phyloP scores from a whole-genome alignment of 106 monocot species.

The Cymbidium sinense region DNA sequence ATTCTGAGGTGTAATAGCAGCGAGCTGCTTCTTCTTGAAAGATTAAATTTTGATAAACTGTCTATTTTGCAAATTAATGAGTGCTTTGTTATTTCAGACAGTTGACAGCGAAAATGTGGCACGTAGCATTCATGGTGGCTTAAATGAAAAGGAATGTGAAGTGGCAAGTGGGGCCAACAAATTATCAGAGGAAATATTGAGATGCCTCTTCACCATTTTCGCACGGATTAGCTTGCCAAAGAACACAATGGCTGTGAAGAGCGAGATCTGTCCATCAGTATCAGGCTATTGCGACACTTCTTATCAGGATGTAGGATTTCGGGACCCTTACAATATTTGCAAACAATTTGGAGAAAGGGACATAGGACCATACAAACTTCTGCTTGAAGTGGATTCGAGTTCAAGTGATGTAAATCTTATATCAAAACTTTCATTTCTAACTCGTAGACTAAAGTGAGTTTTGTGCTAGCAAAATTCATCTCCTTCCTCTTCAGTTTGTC shows the following conservation, averaged over 20 bases:
- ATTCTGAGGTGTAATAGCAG: neutral
- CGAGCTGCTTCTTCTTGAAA: neutral
- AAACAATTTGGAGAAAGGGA: conserved; percentile 63
- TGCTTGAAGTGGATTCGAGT: neutral
- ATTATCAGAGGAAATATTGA: conserved; percentile 12
- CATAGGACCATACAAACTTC: conserved; percentile 7
- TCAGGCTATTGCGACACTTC: neutral
- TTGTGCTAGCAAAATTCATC: neutral
- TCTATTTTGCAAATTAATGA: neutral
- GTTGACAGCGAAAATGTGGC: neutral
- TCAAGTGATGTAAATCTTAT: neutral
- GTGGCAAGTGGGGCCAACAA: conserved; percentile 3
- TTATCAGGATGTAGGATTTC: conserved; percentile 14
- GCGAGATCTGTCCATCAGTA: neutral
- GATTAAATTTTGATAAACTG: too few relatives aligned
- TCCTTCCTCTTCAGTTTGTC: neutral
- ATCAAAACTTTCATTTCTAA: neutral
- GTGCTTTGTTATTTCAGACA: neutral
- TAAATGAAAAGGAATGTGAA: neutral
- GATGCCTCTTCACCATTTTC: conserved; percentile 2
- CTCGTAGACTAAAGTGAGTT: conserved; percentile 13
- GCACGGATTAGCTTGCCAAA: neutral
- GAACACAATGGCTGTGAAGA: neutral
- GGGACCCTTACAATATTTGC: conserved; percentile 64
- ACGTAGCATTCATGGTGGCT: too few relatives aligned